A percentile compares a stretch with the other conserved stretches of the same genome.
These are phyloP conservation scores for Monosporozyma solicola DNA, from an alignment of 805 yeast genomes.

Conservation along the genomic window DNA sequence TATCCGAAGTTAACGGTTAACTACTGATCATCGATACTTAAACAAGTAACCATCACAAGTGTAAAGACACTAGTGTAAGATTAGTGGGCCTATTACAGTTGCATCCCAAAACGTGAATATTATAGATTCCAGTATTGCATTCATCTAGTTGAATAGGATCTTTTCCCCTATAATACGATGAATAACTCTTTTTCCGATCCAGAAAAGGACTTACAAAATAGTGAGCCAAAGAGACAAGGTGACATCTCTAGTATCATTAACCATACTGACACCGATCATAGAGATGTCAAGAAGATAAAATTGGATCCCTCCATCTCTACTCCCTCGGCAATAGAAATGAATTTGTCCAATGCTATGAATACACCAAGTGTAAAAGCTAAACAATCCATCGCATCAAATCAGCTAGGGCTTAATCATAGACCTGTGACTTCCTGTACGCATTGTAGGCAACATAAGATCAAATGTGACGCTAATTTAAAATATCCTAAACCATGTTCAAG, in stretches of 20 bases:
- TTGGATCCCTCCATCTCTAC: not conserved
- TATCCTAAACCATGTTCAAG: slow-evolving; percentile 76
- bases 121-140: not conserved
- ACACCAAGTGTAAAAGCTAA: not conserved
- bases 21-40: no score
- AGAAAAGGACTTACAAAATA: not conserved
- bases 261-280: not conserved
- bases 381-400: not conserved
- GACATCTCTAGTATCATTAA: not conserved
- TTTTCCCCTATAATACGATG: not conserved
- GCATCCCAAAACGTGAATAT: not conserved
- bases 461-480: slow-evolving; percentile 81
- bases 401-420: slow-evolving; percentile 40
- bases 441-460: slow-evolving; percentile 89
- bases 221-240: not conserved
- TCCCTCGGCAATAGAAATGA: not conserved
- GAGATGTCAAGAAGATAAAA: not conserved
- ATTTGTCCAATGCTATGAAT: not conserved
- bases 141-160: not conserved
- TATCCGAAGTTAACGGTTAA: no score
- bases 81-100: not conserved
- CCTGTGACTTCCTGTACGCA: slow-evolving; percentile 92
- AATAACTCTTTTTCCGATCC: not conserved
- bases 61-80: no score
- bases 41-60: no score